Base-by-base conservation (phyloP, 371 early-diverging fungal genomes). In the Rhizopus arrhizus region DNA sequence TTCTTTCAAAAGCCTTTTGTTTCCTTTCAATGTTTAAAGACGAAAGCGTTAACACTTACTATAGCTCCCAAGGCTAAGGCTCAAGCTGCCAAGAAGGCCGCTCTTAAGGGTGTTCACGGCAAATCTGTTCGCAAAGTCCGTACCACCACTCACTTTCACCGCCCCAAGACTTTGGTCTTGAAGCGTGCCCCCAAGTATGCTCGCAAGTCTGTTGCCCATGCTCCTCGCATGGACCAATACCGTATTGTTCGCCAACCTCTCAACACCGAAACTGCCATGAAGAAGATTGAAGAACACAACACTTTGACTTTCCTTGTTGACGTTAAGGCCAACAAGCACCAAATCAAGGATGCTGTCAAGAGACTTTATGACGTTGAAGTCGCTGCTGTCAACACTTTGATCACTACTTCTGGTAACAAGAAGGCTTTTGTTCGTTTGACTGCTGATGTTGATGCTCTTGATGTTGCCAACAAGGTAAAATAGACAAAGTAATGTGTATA, bases 231-330 rank as follows among this genome's bases (percentile, higher is more conserved):
- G 65, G 95, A 95, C 77, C 87, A 91, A 77, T 94, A 89, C 88
- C 83, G 81, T 73, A 82, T 98, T 74, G 82, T 99, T 69, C 89
- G 87, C 76, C 87, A 86, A 84, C 97, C 97, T 49, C 83, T 97
- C 58, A 95, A 91, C 88, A 96, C 96, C 69, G 99, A 99, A 83
- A 88, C 92, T 45, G 96, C 98, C 80, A 96, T 97, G 93, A 93
- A 94, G 85, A 91, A 92, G 86, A 95, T 99, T 71, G 99, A 99
- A 88, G 94, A 94, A 74, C 78, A 93, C 85, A 99, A 98, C 93
- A 98, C 99, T 66, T 84, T 99, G 52, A 95, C 96, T 67, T 97
- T 99, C 85, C 80, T 97, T 69, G 89, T 89, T 71, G 96, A 98
- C 70, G 90, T 96, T 66, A 89, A 89, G 65, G 87, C 97, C 75